Evolutionary conservation across 441 rosid genomes (phyloP), one percentile per base, ranked within the genome.

Genomic region (Syzygium malaccense): DNA sequence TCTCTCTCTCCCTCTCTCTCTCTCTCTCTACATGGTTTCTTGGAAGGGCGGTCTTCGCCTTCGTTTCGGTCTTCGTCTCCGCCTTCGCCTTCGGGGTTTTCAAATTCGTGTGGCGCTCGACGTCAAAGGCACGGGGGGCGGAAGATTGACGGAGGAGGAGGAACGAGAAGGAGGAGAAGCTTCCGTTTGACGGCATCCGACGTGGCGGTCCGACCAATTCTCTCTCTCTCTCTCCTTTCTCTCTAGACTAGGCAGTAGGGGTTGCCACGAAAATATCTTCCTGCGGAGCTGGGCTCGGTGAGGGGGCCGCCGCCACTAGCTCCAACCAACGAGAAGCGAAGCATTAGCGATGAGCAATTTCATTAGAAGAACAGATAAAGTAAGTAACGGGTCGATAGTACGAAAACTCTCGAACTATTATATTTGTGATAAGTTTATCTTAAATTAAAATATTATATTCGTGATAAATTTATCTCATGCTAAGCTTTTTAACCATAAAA

Each of bases 11-110:
- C 86, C 89, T 86, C 49, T 51, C 80, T n/a, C n/a, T 78, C 60
- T 86, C 91, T 85, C 86, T 90, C 80, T 89, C 88, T 79, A n/a
- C 88, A 88, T 85, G 56, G 68, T 85, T 91, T 88, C 89, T 89
- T 87, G 91, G 86, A 89, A 90, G 88, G 84, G 79, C 75, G 14
- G 62, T 25, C 32, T 60, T 14, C 17, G 32, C n/a, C 51, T 41
- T 75, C 51, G 83, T 23, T 75, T n/a, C 75, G 14, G 62, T 25
- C 32, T 60, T 14, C 17, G 32, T 14, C 51, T 41, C 41, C 51
- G 83, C 13, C 32, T 60, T 14, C 17, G 32, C n/a, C 51, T 41
- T 75, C 51, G 83, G 12, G 48, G 83, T 12, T 41, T 75, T 75
- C 83, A 75, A 41, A 75, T 23, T 37, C 14, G 51, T 4, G 26